Evolutionary conservation across 108 stramenopile genomes (phyloP), one percentile per base, ranked within the genome.

Genomic region (Stephanodiscus minutulus): DNA sequence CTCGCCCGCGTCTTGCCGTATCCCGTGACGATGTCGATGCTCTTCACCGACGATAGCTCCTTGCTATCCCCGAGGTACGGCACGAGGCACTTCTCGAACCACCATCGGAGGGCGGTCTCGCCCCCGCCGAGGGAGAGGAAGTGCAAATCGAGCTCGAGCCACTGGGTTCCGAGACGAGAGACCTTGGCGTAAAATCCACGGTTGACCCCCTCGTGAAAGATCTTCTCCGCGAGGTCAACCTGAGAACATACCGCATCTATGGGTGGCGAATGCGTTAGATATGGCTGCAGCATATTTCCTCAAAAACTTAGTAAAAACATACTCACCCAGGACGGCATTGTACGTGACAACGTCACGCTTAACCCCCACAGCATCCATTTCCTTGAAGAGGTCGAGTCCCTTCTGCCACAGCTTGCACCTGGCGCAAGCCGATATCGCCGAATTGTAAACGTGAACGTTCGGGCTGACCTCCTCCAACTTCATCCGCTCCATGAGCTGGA

Each of bases 21-120:
- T n/a, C 93, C 93, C 15, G 93, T 94, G 29, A 94, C 93, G 78
- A 94, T 94, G 24, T 86, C 87, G 62, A 94, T 94, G 28, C 89
- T 85, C 49, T 84, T 85, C 20, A 94, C 88, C 53, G 79, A 76
- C 53, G 85, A 81, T 6, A 94, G 85, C 70, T 84, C 86, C 17
- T 85, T 85, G 48, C 83, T 87, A 44, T 91, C 83, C 9, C 83
- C 76, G 1, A 94, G 63, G 65, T 88, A 91, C 3, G 90, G 91
- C 9, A 90, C 87, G 24, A 94, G 77, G 56, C 93, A 89, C 63
- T 94, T 88, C 44, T 91, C 91, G 64, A 94, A 91, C 90, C 90
- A 94, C 93, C 93, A 94, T 5, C 87, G 85, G 7, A 91, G 76
- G 7, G 90, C 93, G 41, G 91, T 89, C 63, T 94, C 93, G 37